These are phyloP conservation scores for Teunomyces lycoperdinae DNA, from an alignment of 805 yeast genomes.

Conservation along the genomic window DNA sequence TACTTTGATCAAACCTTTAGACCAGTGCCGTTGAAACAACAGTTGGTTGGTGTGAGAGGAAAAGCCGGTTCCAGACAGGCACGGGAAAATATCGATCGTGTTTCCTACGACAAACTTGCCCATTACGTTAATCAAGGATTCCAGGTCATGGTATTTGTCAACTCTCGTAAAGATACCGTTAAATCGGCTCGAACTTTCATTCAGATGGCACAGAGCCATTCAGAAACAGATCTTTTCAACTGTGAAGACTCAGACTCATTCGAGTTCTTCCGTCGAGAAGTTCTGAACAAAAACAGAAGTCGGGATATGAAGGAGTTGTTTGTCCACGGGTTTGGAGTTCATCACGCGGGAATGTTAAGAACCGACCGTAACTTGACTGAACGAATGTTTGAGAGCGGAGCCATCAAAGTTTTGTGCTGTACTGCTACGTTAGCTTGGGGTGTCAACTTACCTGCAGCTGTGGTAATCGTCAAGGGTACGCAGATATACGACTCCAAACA, in stretches of 20 bases:
- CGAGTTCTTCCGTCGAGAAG: slow-evolving; percentile 57
- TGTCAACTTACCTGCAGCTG: slow-evolving; percentile 97
- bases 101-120: slow-evolving; percentile 72
- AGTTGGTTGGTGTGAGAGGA: slow-evolving; percentile 81
- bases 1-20: slow-evolving; percentile 91
- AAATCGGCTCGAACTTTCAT: slow-evolving; percentile 76
- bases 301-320: slow-evolving; percentile 81
- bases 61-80: slow-evolving; percentile 75
- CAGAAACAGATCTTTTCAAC: slow-evolving; percentile 53
- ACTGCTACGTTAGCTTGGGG: slow-evolving; percentile 99
- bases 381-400: slow-evolving; percentile 79
- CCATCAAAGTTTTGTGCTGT: slow-evolving; percentile 85
- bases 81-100: slow-evolving; percentile 69
- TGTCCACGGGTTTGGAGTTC: slow-evolving; percentile 82
- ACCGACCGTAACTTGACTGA: slow-evolving; percentile 88
- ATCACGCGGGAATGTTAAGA: slow-evolving; percentile 96
- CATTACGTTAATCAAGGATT: slow-evolving; percentile 66
- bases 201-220: slow-evolving; percentile 59
- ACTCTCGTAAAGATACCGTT: slow-evolving; percentile 89
- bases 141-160: slow-evolving; percentile 96
- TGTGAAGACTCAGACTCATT: slow-evolving; percentile 24
- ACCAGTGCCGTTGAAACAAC: slow-evolving; percentile 91
- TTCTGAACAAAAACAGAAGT: slow-evolving; percentile 63
- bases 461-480: slow-evolving; percentile 94
- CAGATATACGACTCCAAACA: slow-evolving; percentile 91